Percentiles rank a stretch among this genome's conserved stretches.
Conservation (phyloP, 2,329 filamentous ascomycete genomes). For the Paramyrothecium roridum region DNA sequence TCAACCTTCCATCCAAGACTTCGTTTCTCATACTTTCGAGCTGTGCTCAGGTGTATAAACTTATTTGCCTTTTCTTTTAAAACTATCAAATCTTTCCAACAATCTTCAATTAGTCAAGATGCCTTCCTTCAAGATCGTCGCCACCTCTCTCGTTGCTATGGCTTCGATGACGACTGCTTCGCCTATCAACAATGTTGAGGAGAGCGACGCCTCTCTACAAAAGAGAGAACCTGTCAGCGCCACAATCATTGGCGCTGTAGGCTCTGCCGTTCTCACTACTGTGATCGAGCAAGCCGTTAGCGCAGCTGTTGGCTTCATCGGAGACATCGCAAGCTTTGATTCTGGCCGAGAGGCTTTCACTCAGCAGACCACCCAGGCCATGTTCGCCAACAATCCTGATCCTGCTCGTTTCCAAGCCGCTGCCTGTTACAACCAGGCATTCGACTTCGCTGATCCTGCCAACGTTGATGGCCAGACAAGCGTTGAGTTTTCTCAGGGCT, state of each 20-base stretch:
- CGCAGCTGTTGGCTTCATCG: conserved; percentile 3
- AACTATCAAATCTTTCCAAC: neutral
- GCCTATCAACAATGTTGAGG: neutral
- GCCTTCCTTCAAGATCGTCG: conserved; percentile 1
- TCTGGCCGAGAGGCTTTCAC: conserved; percentile 5
- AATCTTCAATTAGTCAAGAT: neutral
- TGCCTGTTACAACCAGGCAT: conserved; percentile 6
- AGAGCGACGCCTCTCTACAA: neutral
- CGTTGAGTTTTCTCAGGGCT: conserved; percentile 2
- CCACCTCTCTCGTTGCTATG: conserved; percentile 1
- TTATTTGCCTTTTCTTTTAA: neutral
- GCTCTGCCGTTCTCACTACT: conserved; percentile 1
- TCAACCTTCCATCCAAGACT: neutral
- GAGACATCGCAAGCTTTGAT: conserved; percentile 5
- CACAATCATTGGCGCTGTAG: neutral
- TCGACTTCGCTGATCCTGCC: conserved; percentile 3
- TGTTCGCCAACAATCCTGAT: conserved; percentile 5
- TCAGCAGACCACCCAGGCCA: conserved; percentile 4
- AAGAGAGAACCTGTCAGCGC: conserved; percentile 3
- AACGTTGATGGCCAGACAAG: conserved; percentile 5
- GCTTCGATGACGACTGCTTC: conserved; percentile 2
- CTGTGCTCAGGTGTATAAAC: neutral
- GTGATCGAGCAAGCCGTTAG: conserved; percentile 3
- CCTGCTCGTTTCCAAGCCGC: conserved; percentile 5
- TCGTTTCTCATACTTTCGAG: neutral